Evolutionary conservation across 1,284 basidiomycete genomes (phyloP), one percentile per base, ranked within the genome.

Genomic region (Omphalotus olearius): DNA sequence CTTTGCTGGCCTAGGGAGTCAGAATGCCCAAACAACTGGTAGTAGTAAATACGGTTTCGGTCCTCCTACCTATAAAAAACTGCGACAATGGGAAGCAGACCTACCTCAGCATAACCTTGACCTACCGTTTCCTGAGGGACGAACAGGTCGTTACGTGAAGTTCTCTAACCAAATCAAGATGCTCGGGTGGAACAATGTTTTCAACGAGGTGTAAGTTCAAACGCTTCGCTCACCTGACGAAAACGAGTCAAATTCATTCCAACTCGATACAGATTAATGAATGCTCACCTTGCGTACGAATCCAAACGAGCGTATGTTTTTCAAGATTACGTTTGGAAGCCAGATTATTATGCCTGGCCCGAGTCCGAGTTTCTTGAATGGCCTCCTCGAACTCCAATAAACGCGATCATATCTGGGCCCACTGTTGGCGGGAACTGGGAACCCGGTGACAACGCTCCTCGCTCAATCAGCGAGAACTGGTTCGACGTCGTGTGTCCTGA

Each of bases 251-350:
- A 7, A 16, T n/a, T n/a, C n/a, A n/a, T n/a, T n/a, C n/a, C n/a
- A n/a, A n/a, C n/a, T n/a, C n/a, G n/a, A n/a, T n/a, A 2, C 46
- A 75, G 72, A n/a, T 56, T 74, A 16, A 70, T 75, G 69, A 71
- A 73, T 50, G 66, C 70, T 1, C 69, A 70, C 59, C 67, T 78
- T 18, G 74, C 75, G 0, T 73, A 75, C 58, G 68, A 67, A 38
- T 68, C 74, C 1, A 67, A 69, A 11, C 72, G 75, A 33, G 67
- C 71, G 2, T 76, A 75, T 54, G 74, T 76, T 5, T 77, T 76
- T 59, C 66, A 70, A 50, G 66, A 69, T 46, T 69, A 69, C 54
- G 52, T 64, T 28, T 72, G 74, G 72, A 67, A 72, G 53, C 50
- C 59, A 40, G 63, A 67, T 14, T 65, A 72, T 52, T 72, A 68